Percentiles rank a stretch among this genome's conserved stretches.
Evolutionary conservation across 2,329 filamentous ascomycete species (phyloP).

Genomic region (Pseudogymnoascus sp.): DNA sequence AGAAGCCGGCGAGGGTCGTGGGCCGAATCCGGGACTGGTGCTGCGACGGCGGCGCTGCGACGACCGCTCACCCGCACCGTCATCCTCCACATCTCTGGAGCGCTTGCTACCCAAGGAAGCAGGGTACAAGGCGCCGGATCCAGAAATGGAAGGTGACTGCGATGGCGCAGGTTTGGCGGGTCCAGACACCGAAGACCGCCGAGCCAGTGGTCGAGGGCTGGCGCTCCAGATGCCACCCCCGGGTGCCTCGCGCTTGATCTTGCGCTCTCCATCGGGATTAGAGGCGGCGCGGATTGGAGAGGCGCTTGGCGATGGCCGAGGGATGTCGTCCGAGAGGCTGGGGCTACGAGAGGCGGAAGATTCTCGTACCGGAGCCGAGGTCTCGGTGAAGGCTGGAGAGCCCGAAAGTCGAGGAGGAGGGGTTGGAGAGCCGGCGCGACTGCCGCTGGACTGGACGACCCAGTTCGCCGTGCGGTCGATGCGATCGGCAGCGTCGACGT

Average conservation of each 20-base stretch:
- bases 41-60: background rate
- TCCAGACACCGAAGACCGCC: background rate
- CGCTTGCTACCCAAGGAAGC: background rate
- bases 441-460: background rate
- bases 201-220: background rate
- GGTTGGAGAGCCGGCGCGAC: background rate
- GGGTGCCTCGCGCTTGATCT: background rate
- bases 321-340: background rate
- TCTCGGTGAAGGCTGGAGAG: background rate
- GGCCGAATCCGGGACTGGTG: background rate
- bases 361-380: background rate
- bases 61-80: background rate
- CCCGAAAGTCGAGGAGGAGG: background rate
- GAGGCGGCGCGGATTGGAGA: background rate
- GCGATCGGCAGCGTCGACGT: background rate
- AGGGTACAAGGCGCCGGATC: background rate
- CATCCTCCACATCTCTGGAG: background rate
- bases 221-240: background rate
- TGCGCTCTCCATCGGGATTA: background rate
- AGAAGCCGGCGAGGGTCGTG: background rate
- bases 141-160: background rate
- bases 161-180: background rate
- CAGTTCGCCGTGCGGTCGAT: background rate
- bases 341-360: background rate
- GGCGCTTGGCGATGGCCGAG: background rate